Evolutionary conservation across 176 grass and related monocot species (phyloP).

Genomic region (Phyllostachys edulis): DNA sequence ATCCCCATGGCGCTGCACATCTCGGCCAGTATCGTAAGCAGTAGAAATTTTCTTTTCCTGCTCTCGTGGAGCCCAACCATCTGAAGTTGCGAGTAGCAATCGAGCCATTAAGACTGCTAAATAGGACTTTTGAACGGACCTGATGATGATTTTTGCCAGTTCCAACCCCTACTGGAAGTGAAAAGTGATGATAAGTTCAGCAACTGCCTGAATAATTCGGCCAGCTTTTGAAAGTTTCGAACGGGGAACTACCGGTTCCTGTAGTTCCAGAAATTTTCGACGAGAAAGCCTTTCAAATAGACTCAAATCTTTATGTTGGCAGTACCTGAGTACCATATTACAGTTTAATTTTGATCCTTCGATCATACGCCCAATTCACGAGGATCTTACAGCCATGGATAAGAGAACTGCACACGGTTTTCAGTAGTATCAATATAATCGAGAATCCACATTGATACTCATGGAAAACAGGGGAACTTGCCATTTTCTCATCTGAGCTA

Average conservation of each 20-base stretch:
- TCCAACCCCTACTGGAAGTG: neutral
- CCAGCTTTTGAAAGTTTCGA: neutral
- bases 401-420: neutral
- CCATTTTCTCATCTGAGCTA: neutral
- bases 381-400: neutral
- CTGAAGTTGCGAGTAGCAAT: neutral
- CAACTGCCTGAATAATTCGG: neutral
- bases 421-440: neutral
- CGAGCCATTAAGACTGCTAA: neutral
- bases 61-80: neutral
- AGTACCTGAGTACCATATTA: too few species aligned
- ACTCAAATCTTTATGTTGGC: neutral
- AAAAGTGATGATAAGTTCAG: neutral
- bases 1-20: too few species aligned
- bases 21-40: conserved; percentile 24
- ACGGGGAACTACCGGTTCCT: too few species aligned
- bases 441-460: neutral
- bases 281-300: neutral
- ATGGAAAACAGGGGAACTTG: neutral
- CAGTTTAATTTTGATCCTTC: neutral
- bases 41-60: neutral
- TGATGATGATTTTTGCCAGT: neutral
- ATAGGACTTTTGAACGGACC: conserved; percentile 11
- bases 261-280: neutral
- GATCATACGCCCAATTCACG: neutral